Percentiles rank a stretch among this genome's conserved stretches.
Evolutionary conservation across 805 yeast species (phyloP).

Genomic region (Saccharomycopsis fibuligera): DNA sequence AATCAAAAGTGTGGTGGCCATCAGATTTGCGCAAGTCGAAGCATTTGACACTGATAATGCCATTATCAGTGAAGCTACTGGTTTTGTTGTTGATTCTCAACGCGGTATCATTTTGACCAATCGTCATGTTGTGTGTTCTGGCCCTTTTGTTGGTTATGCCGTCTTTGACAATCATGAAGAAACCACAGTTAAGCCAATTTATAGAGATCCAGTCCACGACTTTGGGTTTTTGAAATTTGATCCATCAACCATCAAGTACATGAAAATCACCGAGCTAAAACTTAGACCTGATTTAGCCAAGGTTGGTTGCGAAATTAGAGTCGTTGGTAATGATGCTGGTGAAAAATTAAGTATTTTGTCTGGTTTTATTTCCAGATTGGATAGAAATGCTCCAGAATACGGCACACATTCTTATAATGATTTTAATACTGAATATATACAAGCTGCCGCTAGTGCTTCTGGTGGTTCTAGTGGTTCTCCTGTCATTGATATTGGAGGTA

Average conservation of each 20-base stretch:
- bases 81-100: conserved; percentile 82
- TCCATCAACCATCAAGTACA: conserved; percentile 64
- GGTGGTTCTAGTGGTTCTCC: conserved; percentile 97
- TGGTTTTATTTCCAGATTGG: conserved; percentile 57
- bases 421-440: conserved; percentile 89
- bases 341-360: conserved; percentile 84
- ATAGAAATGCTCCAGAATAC: conserved; percentile 87
- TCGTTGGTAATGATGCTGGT: conserved; percentile 95
- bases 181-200: conserved; percentile 75
- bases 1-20: conserved; percentile 80
- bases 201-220: conserved; percentile 93
- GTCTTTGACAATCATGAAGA: conserved; percentile 95
- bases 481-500: conserved; percentile 83
- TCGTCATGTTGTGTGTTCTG: conserved; percentile 93
- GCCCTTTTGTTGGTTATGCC: conserved; percentile 87
- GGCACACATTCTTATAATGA: conserved; percentile 85
- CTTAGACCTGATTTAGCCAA: conserved; percentile 76
- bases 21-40: conserved; percentile 81
- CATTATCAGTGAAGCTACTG: conserved; percentile 85
- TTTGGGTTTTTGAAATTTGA: conserved; percentile 83
- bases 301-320: conserved; percentile 91
- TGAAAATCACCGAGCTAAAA: conserved; percentile 59
- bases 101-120: conserved; percentile 83
- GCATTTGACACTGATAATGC: conserved; percentile 83
- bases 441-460: conserved; percentile 93